These are phyloP conservation scores for Venturia effusa DNA, from an alignment of 2,329 filamentous ascomycete genomes.

Conservation along the genomic window DNA sequence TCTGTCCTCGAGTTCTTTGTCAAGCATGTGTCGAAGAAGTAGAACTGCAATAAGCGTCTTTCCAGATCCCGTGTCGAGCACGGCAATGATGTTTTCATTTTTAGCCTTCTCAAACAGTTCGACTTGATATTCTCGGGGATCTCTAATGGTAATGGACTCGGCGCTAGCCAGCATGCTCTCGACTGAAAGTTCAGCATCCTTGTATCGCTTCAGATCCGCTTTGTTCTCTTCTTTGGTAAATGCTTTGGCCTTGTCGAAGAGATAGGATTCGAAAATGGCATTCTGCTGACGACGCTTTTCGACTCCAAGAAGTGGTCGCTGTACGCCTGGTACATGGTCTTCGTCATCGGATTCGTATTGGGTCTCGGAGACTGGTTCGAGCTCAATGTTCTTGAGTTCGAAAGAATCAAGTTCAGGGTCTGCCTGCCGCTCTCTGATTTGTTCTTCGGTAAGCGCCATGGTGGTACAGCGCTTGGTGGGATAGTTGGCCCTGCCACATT, in stretches of 20 bases:
- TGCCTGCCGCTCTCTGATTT: not conserved
- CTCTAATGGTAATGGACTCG: slow-evolving; percentile 53
- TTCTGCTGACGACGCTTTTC: slow-evolving; percentile 24
- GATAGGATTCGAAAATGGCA: slow-evolving; percentile 30
- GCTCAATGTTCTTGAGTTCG: not conserved
- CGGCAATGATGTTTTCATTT: slow-evolving; percentile 75
- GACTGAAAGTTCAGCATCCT: slow-evolving; percentile 40
- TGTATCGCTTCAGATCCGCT: slow-evolving; percentile 4
- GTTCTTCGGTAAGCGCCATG: not conserved
- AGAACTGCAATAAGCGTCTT: slow-evolving; percentile 95
- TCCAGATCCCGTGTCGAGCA: slow-evolving; percentile 88
- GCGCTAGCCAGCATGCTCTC: slow-evolving; percentile 43
- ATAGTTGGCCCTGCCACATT: not conserved
- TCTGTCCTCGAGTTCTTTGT: slow-evolving; percentile 65
- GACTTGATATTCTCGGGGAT: slow-evolving; percentile 79
- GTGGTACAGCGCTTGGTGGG: not conserved
- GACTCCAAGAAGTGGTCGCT: not conserved
- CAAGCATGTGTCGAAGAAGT: slow-evolving; percentile 64
- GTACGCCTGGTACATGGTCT: not conserved
- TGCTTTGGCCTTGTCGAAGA: slow-evolving; percentile 31
- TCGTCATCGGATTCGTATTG: not conserved
- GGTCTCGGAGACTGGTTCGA: not conserved
- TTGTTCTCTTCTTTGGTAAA: slow-evolving; percentile 14
- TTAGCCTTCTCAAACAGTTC: slow-evolving; percentile 88
- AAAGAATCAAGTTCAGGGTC: not conserved